These are phyloP conservation scores for Auricularia cornea DNA, from an alignment of 768 basidiomycete genomes.

Conservation along the genomic window DNA sequence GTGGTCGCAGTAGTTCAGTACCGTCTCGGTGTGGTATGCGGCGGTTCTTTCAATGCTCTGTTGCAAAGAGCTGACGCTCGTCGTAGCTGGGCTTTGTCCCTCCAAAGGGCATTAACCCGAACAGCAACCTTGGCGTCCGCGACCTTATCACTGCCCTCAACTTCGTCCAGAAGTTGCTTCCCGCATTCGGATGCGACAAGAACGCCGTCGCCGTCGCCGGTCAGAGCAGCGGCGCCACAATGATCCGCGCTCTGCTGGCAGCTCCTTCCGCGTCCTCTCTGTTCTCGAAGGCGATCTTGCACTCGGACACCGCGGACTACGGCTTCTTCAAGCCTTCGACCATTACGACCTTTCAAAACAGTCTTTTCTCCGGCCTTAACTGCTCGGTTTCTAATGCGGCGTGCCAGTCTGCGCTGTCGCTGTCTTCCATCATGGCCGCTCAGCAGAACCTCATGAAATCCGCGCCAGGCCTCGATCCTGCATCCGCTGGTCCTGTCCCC, in stretches of 20 bases:
- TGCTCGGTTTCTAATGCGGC: conserved; percentile 38
- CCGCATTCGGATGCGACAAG: conserved; percentile 58
- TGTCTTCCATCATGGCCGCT: conserved; percentile 45
- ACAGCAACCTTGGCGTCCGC: conserved; percentile 62
- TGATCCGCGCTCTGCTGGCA: conserved; percentile 72
- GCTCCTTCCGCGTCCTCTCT: conserved; percentile 59
- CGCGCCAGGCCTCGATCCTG: conserved; percentile 37
- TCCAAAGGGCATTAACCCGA: conserved; percentile 39
- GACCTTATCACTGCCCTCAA: conserved; percentile 59
- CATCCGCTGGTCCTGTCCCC: conserved; percentile 45
- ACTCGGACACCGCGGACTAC: conserved; percentile 82
- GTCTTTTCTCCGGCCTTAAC: conserved; percentile 39
- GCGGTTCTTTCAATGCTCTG: conserved; percentile 8
- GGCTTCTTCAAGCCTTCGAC: conserved; percentile 53
- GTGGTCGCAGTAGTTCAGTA: conserved; percentile 82
- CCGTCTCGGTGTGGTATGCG: conserved; percentile 59
- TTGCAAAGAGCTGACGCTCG: background rate
- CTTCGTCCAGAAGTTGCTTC: conserved; percentile 49
- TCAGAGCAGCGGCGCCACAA: conserved; percentile 71
- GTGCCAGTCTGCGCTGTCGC: conserved; percentile 44
- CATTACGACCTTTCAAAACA: conserved; percentile 44
- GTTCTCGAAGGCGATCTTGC: conserved; percentile 72
- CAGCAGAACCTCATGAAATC: conserved; percentile 38
- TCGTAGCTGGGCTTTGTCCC: conserved; percentile 67
- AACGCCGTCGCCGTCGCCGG: conserved; percentile 64